A percentile compares a stretch with the other conserved stretches of the same genome.
These are phyloP conservation scores for Fusarium graminum DNA, from an alignment of 2,329 filamentous ascomycete genomes.

Conservation along the genomic window DNA sequence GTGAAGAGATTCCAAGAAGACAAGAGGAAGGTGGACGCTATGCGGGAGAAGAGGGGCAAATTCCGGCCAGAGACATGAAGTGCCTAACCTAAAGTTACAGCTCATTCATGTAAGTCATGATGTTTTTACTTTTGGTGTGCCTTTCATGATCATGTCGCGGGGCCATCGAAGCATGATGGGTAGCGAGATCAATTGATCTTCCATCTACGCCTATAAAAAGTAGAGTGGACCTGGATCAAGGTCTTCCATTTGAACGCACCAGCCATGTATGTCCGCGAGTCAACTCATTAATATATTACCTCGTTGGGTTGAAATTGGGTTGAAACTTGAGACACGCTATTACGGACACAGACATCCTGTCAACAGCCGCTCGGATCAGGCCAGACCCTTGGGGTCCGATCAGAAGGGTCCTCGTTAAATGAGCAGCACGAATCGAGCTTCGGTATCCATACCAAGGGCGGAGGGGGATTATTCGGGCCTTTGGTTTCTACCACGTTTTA, in stretches of 20 bases:
- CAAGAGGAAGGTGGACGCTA: constrained; percentile 76
- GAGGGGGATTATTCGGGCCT: constrained; percentile 25
- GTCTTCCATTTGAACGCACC: constrained; percentile 5
- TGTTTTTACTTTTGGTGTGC: constrained; percentile 12
- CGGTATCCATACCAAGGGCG: too few species aligned
- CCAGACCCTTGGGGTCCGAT: constrained; percentile 1
- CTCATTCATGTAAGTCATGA: constrained; percentile 34
- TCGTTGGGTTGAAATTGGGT: constrained; percentile 5
- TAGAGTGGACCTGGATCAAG: constrained; percentile 10
- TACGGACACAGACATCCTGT: not conserved
- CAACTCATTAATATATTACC: constrained; percentile 2
- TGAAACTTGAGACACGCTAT: constrained; percentile 2
- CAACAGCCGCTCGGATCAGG: constrained; percentile 13
- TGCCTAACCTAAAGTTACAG: constrained; percentile 3
- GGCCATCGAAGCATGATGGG: constrained; percentile 60
- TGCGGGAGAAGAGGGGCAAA: constrained; percentile 76
- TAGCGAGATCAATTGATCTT: constrained; percentile 42
- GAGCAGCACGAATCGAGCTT: not conserved
- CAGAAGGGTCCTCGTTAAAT: constrained; percentile 6
- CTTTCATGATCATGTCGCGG: constrained; percentile 65
- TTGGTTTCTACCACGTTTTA: constrained; percentile 27
- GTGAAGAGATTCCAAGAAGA: constrained; percentile 82
- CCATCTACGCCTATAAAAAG: constrained; percentile 34
- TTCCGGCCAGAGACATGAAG: constrained; percentile 66
- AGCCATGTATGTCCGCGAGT: constrained; percentile 16